Evolutionary conservation across 208 protist genomes (phyloP).

Genomic region (Leishmania braziliensis): DNA sequence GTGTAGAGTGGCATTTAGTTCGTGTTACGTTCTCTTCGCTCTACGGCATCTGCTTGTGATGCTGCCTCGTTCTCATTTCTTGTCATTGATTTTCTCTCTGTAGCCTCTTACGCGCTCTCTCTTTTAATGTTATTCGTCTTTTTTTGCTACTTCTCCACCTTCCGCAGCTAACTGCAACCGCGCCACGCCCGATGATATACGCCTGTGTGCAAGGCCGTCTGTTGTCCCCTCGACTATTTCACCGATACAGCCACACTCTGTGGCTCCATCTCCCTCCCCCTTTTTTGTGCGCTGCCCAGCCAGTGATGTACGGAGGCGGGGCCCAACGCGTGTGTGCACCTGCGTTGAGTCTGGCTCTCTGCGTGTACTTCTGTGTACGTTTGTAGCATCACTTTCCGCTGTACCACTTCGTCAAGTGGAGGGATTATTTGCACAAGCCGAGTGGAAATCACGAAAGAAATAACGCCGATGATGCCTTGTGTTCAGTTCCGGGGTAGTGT

Average conservation of each 20-base stretch:
- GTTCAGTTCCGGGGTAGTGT: no score
- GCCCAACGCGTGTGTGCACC: background rate
- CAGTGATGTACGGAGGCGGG: background rate
- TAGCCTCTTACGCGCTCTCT: no score
- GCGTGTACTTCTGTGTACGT: no score
- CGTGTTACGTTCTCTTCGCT: background rate
- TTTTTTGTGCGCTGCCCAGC: background rate
- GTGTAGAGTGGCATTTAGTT: background rate
- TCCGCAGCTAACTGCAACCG: background rate
- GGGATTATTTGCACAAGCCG: no score
- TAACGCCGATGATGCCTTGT: no score
- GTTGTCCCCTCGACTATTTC: background rate
- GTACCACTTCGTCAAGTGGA: no score
- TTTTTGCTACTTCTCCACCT: constrained; percentile 1
- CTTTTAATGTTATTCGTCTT: background rate
- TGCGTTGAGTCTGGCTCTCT: no score
- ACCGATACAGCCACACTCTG: background rate
- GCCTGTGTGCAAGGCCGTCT: background rate
- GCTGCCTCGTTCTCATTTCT: background rate
- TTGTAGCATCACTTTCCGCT: no score
- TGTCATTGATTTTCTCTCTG: background rate
- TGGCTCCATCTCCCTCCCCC: background rate
- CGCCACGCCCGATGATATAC: background rate
- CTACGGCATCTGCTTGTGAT: background rate
- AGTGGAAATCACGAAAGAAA: no score